These are phyloP conservation scores for Cymbopogon flexuosus DNA, from an alignment of 202 grass and related monocot species.

Conservation along the genomic window DNA sequence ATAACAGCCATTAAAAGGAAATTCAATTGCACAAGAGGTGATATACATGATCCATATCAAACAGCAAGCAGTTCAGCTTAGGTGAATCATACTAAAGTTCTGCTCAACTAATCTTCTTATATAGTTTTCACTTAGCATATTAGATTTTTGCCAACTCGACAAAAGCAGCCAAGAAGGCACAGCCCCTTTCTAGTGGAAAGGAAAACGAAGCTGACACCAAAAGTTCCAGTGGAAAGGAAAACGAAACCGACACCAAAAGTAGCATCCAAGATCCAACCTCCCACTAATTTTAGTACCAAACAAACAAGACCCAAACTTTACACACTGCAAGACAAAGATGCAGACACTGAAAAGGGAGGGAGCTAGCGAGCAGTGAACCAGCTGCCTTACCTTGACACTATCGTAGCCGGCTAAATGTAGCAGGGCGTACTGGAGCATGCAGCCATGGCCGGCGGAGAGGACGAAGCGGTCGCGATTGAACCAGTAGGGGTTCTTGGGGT, in stretches of 20 bases:
- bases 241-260: not conserved
- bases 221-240: no score
- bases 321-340: not conserved
- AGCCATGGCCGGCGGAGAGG: constrained; percentile 76
- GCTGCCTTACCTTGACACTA: constrained; percentile 48
- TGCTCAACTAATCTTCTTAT: not conserved
- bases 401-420: constrained; percentile 86
- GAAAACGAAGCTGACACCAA: no score
- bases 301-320: not conserved
- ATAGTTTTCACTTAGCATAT: not conserved
- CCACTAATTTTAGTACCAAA: not conserved
- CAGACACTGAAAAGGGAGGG: not conserved
- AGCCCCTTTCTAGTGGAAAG: not conserved
- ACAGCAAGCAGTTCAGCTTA: not conserved
- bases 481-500: constrained; percentile 88
- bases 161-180: not conserved
- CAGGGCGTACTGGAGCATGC: constrained; percentile 86
- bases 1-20: not conserved
- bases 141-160: constrained; percentile 14
- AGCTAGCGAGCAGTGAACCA: not conserved
- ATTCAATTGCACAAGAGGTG: not conserved
- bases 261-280: constrained; percentile 28
- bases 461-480: constrained; percentile 92
- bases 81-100: not conserved
- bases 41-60: not conserved